These are phyloP conservation scores for Aspergillus eucalypticola DNA, from an alignment of 2,329 filamentous ascomycete genomes.

Conservation along the genomic window DNA sequence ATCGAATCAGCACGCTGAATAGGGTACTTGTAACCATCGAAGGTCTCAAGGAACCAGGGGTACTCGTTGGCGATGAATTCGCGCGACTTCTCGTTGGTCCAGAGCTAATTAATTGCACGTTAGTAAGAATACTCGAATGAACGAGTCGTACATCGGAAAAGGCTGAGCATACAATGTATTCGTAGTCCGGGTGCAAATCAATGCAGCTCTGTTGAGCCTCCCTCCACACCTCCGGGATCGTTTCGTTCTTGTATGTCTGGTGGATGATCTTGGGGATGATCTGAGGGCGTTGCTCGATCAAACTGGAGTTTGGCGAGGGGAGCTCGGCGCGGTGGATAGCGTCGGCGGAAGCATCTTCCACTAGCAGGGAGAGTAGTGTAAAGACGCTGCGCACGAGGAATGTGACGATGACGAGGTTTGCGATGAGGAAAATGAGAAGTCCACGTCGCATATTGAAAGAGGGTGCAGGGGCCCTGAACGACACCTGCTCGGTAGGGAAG, in stretches of 20 bases:
- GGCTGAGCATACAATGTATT: constrained; percentile 63
- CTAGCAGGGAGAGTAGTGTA: constrained; percentile 69
- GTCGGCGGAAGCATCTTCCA: constrained; percentile 67
- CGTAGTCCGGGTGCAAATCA: constrained; percentile 68
- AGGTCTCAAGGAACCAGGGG: constrained; percentile 74
- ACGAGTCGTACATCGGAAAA: not conserved
- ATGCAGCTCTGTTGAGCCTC: constrained; percentile 66
- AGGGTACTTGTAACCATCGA: constrained; percentile 70
- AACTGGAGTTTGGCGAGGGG: constrained; percentile 62
- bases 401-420: constrained; percentile 64
- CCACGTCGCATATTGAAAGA: constrained; percentile 58
- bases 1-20: constrained; percentile 79
- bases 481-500: constrained; percentile 8
- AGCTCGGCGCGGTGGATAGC: constrained; percentile 67
- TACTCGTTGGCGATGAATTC: constrained; percentile 74
- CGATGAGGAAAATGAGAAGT: constrained; percentile 63
- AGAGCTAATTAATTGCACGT: constrained; percentile 57
- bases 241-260: constrained; percentile 72
- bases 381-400: constrained; percentile 68
- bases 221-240: constrained; percentile 66
- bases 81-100: constrained; percentile 70
- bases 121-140: constrained; percentile 13
- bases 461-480: constrained; percentile 1
- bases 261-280: constrained; percentile 76
- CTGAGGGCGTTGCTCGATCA: constrained; percentile 58